Base-by-base conservation (phyloP, 345 rosid species). In the Diplotaxis tenuifolia region DNA sequence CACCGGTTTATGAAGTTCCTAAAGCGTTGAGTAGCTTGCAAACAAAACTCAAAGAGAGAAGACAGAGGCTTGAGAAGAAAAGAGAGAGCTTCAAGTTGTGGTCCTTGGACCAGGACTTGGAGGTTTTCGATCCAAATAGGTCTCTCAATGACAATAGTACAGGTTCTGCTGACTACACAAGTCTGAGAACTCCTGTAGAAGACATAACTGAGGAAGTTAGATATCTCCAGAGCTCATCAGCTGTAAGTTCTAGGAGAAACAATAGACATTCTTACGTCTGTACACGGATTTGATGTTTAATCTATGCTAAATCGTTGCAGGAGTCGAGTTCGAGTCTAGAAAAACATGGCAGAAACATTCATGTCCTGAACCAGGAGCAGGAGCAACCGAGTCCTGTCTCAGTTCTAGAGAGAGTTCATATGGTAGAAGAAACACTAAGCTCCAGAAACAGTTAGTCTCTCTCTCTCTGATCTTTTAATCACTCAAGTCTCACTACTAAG, bases 331-430 rank as follows among this genome's bases (percentile, higher is more conserved):
- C 81, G 62, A 79, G 83, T 50, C 68, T 84, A 53, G 21, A 25
- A 50, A 71, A 55, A 63, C 77, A 11, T 45, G 78, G 66, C 9
- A 77, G n/a, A 68, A 71, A 55, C 14, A 55, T 76, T 55, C 55
- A 62, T 49, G 68, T 68, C 60, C 29, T 5, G 20, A 75, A 77
- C 25, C 78, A 71, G n/a, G 54, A 70, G 56, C 59, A 59, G 59
- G 88, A 84, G 63, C 89, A 86, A 70, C 84, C 87, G 21, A 86
- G 93, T 84, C 88, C 89, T 4, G 75, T 87, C 20, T 85, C 91
- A 27, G 88, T 90, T 59, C 86, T 87, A 2, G 86, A 84, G 45
- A 82, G 78, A 31, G 76, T 76, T 49, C 76, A 54, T 61, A 8
- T 65, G 14, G 88, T 85, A 67, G 91, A 83, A 6, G 76, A 65